Percentiles rank a stretch among this genome's conserved stretches.
Conservation (phyloP, 1,284 basidiomycete species). For the Rhodotorula sp. region DNA sequence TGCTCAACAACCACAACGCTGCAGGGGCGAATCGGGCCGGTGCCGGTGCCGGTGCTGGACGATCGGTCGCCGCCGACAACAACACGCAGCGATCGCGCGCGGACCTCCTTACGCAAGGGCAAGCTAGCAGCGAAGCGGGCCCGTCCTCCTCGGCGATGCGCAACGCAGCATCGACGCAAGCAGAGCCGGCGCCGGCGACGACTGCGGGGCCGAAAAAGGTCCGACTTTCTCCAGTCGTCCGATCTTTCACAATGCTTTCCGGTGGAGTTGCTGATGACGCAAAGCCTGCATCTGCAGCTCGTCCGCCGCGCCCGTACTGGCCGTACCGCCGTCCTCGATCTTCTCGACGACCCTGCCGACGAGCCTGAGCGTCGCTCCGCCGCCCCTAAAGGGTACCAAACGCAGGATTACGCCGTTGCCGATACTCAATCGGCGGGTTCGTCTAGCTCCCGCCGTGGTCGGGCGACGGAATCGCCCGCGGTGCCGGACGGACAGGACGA, state of each 20-base stretch:
- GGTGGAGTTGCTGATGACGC: too few species aligned
- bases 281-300: neutral
- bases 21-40: neutral
- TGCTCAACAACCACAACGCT: neutral
- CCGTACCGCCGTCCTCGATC: slow-evolving; percentile 1
- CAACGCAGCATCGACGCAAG: too few species aligned
- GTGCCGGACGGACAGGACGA: neutral
- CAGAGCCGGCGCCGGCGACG: neutral
- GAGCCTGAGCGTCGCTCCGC: neutral
- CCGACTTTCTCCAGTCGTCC: too few species aligned
- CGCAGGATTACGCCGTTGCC: neutral
- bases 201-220: neutral
- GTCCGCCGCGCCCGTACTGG: slow-evolving; percentile 11
- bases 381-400: neutral
- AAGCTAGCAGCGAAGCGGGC: neutral
- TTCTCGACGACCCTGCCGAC: slow-evolving; percentile 1
- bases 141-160: neutral
- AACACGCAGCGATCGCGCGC: neutral
- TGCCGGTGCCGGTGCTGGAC: too few species aligned
- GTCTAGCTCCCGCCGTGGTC: neutral
- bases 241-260: too few species aligned
- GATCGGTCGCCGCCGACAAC: too few species aligned
- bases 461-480: neutral
- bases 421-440: neutral
- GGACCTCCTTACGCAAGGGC: slow-evolving; percentile 1